Evolutionary conservation across 306 rosid genomes (phyloP).

Genomic region (Trifolium pratense): DNA sequence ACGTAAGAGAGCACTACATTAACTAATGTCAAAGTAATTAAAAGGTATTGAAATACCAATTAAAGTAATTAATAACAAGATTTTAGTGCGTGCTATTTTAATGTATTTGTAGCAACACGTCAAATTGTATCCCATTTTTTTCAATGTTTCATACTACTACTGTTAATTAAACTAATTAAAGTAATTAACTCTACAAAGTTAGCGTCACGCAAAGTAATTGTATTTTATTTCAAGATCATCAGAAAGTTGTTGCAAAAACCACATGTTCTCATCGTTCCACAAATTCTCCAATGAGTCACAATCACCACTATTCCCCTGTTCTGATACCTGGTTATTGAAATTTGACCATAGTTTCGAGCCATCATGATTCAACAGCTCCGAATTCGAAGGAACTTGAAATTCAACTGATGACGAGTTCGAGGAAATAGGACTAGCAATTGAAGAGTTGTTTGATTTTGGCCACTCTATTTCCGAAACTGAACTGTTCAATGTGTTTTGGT

Average conservation of each 20-base stretch:
- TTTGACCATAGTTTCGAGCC: constrained; percentile 24
- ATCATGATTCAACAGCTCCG: background rate
- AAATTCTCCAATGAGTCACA: constrained; percentile 52
- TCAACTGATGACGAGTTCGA: constrained; percentile 41
- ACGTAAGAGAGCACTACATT: background rate
- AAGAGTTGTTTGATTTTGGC: constrained; percentile 12
- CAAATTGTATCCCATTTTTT: background rate
- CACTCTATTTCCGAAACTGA: constrained; percentile 8
- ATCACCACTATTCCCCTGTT: constrained; percentile 29
- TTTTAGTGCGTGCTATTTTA: constrained; percentile 4
- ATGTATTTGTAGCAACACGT: constrained; percentile 10
- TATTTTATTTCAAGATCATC: constrained; percentile 31
- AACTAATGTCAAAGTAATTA: background rate
- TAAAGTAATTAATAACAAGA: background rate
- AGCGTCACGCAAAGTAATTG: constrained; percentile 58
- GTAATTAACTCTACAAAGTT: background rate
- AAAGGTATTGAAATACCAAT: background rate
- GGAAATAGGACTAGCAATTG: background rate
- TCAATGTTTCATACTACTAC: constrained; percentile 1
- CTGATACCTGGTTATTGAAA: constrained; percentile 17
- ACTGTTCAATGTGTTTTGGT: background rate
- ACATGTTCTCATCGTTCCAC: constrained; percentile 66
- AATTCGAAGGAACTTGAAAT: constrained; percentile 41
- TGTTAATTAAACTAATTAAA: background rate
- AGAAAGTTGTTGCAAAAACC: constrained; percentile 60